Evolutionary conservation across 2,329 filamentous ascomycete genomes (phyloP), one percentile per base, ranked within the genome.

Genomic region (Alternaria tenuissima): DNA sequence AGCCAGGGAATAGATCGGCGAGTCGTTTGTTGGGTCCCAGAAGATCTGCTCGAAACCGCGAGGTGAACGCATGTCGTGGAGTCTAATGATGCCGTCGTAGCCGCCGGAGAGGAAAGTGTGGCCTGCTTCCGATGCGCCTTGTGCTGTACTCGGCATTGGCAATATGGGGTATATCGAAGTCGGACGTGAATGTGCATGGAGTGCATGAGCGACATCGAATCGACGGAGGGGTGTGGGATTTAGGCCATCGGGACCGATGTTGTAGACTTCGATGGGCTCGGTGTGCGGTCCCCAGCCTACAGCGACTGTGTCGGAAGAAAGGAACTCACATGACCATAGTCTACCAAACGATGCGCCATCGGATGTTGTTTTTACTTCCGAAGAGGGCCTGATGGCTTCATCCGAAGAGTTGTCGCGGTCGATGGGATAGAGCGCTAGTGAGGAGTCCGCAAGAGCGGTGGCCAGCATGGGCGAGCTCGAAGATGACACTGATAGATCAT

Each of bases 51-150:
- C 83, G 44, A 79, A 82, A 12, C 79, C 75, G 20, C 76, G 72
- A 3, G 81, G 79, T 1, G 84, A 85, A 36, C 88, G 85, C 56
- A 89, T 75, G 66, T 90, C 88, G 69, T 90, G 87, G 6, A 90
- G 81, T 65, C 86, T 82, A 6, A 78, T 79, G 39, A 83, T 78
- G 11, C 86, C 85, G 69, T 89, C 86, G 52, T 86, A 86, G 72
- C 86, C 87, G 8, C 87, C 87, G 32, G 85, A 85, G 2, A 90
- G 76, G 59, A 89, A 89, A 0, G 86, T 75, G 47, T 86, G 76
- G 3, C 84, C 84, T 4, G 79, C 66, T 18, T 70, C 74, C 11
- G 74, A 76, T 20, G 74, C 71, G 11, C 66, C 71, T 32, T 67
- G 64, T 5, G 72, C 70, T 30, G 68, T 75, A 12, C 62, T 52